Conservation (phyloP, 1,139 yeast genomes). For the Blastobotrys niveus region DNA sequence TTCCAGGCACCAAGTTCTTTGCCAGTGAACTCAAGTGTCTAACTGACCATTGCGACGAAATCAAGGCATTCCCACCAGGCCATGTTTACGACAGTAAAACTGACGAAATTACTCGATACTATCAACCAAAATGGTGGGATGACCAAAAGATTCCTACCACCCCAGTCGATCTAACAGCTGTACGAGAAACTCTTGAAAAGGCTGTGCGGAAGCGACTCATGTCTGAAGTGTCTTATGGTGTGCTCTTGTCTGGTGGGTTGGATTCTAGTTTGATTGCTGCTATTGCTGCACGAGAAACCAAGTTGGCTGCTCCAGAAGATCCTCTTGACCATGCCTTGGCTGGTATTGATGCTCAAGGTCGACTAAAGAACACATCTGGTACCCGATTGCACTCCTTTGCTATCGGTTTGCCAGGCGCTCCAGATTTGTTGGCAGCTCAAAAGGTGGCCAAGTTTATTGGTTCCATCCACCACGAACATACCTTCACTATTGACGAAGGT, state of each 20-base stretch:
- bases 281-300: constrained; percentile 94
- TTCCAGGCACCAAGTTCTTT: constrained; percentile 75
- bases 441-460: constrained; percentile 92
- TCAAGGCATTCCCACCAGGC: constrained; percentile 96
- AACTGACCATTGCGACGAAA: constrained; percentile 88
- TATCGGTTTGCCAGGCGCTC: constrained; percentile 95
- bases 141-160: constrained; percentile 63
- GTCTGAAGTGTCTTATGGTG: constrained; percentile 99
- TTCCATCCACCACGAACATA: constrained; percentile 95
- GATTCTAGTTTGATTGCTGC: constrained; percentile 95
- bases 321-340: constrained; percentile 54
- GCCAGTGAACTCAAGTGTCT: constrained; percentile 94
- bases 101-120: constrained; percentile 79
- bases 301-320: constrained; percentile 58
- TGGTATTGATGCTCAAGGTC: constrained; percentile 87
- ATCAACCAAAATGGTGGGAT: constrained; percentile 93
- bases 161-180: constrained; percentile 62
- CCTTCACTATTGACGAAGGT: constrained; percentile 94
- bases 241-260: constrained; percentile 89
- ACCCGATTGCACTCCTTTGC: constrained; percentile 92
- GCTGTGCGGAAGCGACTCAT: constrained; percentile 97
- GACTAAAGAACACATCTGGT: constrained; percentile 70
- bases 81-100: constrained; percentile 91
- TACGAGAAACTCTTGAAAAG: constrained; percentile 79
- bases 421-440: constrained; percentile 93